Base-by-base conservation (phyloP, 2,329 filamentous ascomycete species). In the Helotiales sp. region DNA sequence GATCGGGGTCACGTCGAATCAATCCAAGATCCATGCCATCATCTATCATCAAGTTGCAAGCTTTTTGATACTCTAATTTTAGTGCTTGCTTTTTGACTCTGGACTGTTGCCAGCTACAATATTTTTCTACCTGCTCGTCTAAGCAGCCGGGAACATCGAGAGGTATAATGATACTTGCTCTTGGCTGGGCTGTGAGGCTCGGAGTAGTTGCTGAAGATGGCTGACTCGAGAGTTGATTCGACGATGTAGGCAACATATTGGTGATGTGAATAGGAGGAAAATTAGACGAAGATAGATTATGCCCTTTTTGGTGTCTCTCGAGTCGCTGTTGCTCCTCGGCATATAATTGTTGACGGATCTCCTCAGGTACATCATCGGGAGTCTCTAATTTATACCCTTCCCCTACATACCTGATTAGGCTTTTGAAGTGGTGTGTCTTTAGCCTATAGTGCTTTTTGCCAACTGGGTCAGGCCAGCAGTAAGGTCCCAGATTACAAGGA, bases 1-100 rank as follows among this genome's bases (percentile, higher is more conserved):
- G 58, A 61, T 79, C 65, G 69, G 73, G 72, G 59, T 79, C 75
- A 22, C 75, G 45, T 62, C 71, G 67, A 26, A 80, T 67, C 68
- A 74, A 75, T 71, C 78, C 70, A 7, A 77, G 67, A 66, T 75
- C 71, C 28, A 75, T 58, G 63, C 67, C 55, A 40, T 76, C 63
- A 45, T 63, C 65, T n/a, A 74, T 30, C 49, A 69, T 70, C 17
- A 74, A 32, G 70, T 76, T 68, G 57, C 70, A 71, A 37, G 69
- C 73, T 62, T 74, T 75, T 43, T 65, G 55, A 67, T 73, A 72
- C n/a, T 73, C 68, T n/a, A 50, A 45, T 67, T 76, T 77, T n/a
- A 70, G 62, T 57, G 13, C 63, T 50, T 69, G 59, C 55, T 71
- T 62, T 43, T 61, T 64, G n/a, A 76, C 70, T 47, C 69, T 47